Base-by-base conservation (phyloP, 2,329 filamentous ascomycete genomes). In the Incumbomyces delicatus region DNA sequence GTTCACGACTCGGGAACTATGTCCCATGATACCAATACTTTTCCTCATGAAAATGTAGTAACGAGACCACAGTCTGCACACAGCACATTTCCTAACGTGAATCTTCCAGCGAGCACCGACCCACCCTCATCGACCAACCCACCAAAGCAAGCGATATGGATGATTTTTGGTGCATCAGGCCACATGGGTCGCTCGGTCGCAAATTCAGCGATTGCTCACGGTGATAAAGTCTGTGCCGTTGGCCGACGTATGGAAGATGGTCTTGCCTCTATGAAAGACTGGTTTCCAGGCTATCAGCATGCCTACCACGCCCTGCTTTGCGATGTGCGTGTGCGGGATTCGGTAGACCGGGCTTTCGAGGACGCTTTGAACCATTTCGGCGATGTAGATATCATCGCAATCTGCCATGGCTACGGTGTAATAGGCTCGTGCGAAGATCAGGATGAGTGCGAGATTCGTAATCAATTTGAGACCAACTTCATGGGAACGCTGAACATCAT, bases 391-490 rank as follows among this genome's bases (percentile, higher is more conserved):
- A 78, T 95, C 43, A 83, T 96, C 48, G 89, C 84, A 57, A 96
- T 95, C 65, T 95, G 88, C 67, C 89, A 87, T 11, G 90, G 90
- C 13, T 95, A 95, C 66, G 90, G 89, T 44, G 88, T 98, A 45
- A 94, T 96, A 57, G 90, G 87, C 22, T 83, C 90, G 1, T 95
- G 89, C 66, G 92, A 96, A 67, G 92, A 96, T 66, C 92, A 96
- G 68, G 88, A 95, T 64, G 87, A 95, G 62, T 83, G 88, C 64
- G 92, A 96, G 61, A 78, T 96, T 56, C 85, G 88, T 49, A 90
- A 94, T 60, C 92, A 96, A 65, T 95, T 96, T 67, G 87, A 94
- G 71, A 95, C 89, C 17, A 98, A 98, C 66, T 95, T 95, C 66
- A 90, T 94, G 74, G 92, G 92, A 45, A 94, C 88, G 0, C 67